Conservation (phyloP, 2,329 filamentous ascomycete species). For the Coniella lustricola region DNA sequence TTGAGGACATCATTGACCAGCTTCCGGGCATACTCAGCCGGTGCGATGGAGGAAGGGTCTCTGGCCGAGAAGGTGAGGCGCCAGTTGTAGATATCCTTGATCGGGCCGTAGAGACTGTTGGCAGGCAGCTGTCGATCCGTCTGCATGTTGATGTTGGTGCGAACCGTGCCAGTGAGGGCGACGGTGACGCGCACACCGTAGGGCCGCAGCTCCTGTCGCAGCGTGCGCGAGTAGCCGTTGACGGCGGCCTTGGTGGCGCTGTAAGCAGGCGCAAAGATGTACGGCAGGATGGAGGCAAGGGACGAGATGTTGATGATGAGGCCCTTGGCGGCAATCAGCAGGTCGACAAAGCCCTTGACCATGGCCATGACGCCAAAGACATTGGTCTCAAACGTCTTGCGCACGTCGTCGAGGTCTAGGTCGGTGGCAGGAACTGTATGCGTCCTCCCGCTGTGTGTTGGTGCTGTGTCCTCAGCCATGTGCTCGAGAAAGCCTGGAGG, state of each 20-base stretch:
- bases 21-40: conserved; percentile 6
- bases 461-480: neutral
- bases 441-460: conserved; percentile 9
- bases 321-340: conserved; percentile 42
- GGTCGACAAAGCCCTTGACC: conserved; percentile 41
- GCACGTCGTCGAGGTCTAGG: conserved; percentile 44
- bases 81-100: conserved; percentile 20
- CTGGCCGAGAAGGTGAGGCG: conserved; percentile 13
- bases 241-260: conserved; percentile 50
- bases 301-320: conserved; percentile 51
- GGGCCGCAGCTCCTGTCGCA: conserved; percentile 47
- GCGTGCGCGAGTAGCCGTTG: conserved; percentile 43
- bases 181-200: conserved; percentile 52
- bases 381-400: conserved; percentile 49
- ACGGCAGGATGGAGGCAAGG: conserved; percentile 41
- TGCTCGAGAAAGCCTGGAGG: neutral
- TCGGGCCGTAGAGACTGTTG: conserved; percentile 40
- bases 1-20: conserved; percentile 9
- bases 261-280: conserved; percentile 47
- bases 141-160: conserved; percentile 41
- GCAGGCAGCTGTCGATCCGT: conserved; percentile 34
- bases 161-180: conserved; percentile 47
- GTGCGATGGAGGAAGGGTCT: conserved; percentile 1
- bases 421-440: conserved; percentile 16
- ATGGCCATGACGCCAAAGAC: conserved; percentile 52